These are phyloP conservation scores for Phtheirospermum japonicum DNA, from an alignment of 257 asterid species.

Conservation along the genomic window DNA sequence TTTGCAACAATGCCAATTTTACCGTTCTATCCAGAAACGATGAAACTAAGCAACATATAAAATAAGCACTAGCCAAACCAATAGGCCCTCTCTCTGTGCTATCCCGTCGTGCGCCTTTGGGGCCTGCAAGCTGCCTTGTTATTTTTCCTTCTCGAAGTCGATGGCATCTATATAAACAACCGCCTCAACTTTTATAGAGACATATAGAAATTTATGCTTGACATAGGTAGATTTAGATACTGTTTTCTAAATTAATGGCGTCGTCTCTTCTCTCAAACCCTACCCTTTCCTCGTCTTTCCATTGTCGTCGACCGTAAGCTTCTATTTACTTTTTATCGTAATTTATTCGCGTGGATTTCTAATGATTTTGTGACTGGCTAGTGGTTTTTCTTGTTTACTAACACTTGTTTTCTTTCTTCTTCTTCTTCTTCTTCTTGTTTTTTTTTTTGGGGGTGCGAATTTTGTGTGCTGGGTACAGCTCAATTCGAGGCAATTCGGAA, in stretches of 20 bases:
- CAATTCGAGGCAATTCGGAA: slow-evolving; percentile 36
- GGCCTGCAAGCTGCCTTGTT: slow-evolving; percentile 1
- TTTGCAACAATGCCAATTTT: background rate
- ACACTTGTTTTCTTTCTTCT: background rate
- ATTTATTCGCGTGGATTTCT: background rate
- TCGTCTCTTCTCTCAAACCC: slow-evolving; percentile 56
- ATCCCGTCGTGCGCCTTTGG: background rate
- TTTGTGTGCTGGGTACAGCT: slow-evolving; percentile 32
- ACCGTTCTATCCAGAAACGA: slow-evolving; percentile 8
- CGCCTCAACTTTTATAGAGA: background rate
- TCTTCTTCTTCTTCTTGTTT: too few species aligned
- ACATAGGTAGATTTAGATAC: background rate
- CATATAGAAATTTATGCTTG: background rate
- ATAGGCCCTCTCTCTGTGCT: background rate
- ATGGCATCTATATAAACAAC: slow-evolving; percentile 22
- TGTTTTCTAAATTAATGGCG: slow-evolving; percentile 43
- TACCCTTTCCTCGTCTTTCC: slow-evolving; percentile 48
- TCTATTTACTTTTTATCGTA: background rate
- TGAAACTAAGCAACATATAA: background rate
- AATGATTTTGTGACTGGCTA: background rate
- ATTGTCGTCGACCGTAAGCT: slow-evolving; percentile 56
- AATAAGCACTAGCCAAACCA: slow-evolving; percentile 2
- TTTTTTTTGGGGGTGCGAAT: slow-evolving; percentile 5
- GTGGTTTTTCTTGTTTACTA: background rate
- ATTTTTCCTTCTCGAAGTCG: background rate